Conservation (phyloP, 2,329 filamentous ascomycete genomes). For the Diaporthe eres region DNA sequence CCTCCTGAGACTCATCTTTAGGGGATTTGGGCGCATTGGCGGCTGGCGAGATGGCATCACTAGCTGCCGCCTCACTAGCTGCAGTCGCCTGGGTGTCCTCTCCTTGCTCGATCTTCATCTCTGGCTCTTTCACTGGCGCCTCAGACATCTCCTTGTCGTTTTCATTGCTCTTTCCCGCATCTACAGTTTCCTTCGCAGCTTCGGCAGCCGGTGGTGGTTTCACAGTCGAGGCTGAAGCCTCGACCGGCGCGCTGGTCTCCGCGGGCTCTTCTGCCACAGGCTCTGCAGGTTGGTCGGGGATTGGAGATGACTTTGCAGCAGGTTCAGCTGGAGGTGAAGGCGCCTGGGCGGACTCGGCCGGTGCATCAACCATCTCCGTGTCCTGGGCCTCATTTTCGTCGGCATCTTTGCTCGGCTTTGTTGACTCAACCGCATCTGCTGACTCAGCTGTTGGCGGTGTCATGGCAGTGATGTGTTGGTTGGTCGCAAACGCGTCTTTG, state of each 20-base stretch:
- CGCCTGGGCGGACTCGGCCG: slow-evolving; percentile 42
- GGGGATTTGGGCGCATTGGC: slow-evolving; percentile 56
- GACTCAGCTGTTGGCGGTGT: slow-evolving; percentile 36
- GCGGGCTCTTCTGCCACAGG: slow-evolving; percentile 17
- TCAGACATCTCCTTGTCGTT: slow-evolving; percentile 17
- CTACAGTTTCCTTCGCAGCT: slow-evolving; percentile 4
- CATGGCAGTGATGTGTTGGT: slow-evolving; percentile 45
- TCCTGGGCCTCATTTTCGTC: slow-evolving; percentile 35
- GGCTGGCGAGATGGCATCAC: slow-evolving; percentile 54
- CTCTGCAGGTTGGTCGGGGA: slow-evolving; percentile 2
- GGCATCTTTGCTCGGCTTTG: slow-evolving; percentile 28
- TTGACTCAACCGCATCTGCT: slow-evolving; percentile 20
- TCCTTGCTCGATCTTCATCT: slow-evolving; percentile 21
- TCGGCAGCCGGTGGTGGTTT: not conserved
- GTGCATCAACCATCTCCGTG: slow-evolving; percentile 51
- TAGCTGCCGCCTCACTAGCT: slow-evolving; percentile 47
- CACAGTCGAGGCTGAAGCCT: slow-evolving; percentile 6
- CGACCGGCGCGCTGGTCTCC: slow-evolving; percentile 2
- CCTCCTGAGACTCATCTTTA: slow-evolving; percentile 53
- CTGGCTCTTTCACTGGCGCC: not conserved
- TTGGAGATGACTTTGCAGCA: slow-evolving; percentile 8
- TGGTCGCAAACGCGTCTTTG: slow-evolving; percentile 47
- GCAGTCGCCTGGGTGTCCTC: slow-evolving; percentile 47
- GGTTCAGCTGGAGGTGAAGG: slow-evolving; percentile 39
- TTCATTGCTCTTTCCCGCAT: not conserved